Conservation (phyloP, 352 stramenopile species). For the Globisporangium carolinianum region DNA sequence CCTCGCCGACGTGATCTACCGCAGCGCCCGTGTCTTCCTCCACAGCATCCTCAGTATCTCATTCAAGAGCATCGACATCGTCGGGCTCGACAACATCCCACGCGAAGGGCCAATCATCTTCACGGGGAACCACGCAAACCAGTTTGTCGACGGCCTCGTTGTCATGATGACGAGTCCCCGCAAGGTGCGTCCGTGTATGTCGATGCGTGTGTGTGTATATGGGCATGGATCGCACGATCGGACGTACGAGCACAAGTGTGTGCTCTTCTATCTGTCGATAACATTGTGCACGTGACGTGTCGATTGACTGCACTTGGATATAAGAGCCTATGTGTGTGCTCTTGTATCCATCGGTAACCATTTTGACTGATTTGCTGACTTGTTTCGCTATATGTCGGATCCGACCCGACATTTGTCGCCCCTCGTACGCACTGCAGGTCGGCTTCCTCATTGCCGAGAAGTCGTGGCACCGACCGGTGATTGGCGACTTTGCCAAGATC, state of each 20-base stretch:
- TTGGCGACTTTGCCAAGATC: constrained; percentile 92
- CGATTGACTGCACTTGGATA: background rate
- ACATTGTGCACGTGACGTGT: too few species aligned
- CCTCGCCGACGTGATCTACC: constrained; percentile 74
- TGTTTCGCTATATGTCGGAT: background rate
- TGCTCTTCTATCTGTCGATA: background rate
- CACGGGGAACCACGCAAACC: constrained; percentile 97
- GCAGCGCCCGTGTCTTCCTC: constrained; percentile 90
- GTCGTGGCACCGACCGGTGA: constrained; percentile 90
- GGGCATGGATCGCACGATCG: too few species aligned
- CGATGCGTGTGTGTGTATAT: too few species aligned
- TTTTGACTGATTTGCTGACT: background rate
- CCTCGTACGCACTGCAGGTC: constrained; percentile 24
- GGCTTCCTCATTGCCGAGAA: constrained; percentile 98
- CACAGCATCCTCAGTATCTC: constrained; percentile 97
- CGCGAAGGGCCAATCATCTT: constrained; percentile 96
- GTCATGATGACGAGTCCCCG: constrained; percentile 93
- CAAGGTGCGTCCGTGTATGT: constrained; percentile 41
- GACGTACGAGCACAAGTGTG: too few species aligned
- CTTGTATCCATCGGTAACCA: background rate
- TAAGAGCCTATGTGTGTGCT: background rate
- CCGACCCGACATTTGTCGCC: background rate
- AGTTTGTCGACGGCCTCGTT: constrained; percentile 97
- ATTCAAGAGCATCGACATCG: constrained; percentile 96
- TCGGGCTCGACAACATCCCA: constrained; percentile 95